Evolutionary conservation across 2,329 filamentous ascomycete genomes (phyloP).

Genomic region (Botrytis medusae): DNA sequence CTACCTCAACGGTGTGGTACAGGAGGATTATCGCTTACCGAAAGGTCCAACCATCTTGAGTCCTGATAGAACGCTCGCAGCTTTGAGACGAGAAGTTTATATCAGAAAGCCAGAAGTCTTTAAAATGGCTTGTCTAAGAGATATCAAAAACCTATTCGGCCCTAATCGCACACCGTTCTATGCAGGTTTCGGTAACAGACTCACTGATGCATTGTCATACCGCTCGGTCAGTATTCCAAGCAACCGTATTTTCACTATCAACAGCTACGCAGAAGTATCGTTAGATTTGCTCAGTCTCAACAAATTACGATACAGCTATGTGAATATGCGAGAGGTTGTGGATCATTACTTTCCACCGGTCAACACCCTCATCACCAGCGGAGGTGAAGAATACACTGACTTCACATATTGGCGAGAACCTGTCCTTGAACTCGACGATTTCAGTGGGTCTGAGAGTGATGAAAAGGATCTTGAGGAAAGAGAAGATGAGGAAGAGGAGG

Average conservation of each 20-base stretch:
- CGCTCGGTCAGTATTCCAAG: conserved; percentile 93
- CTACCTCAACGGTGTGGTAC: conserved; percentile 84
- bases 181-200: conserved; percentile 92
- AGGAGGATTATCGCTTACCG: conserved; percentile 83
- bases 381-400: conserved; percentile 93
- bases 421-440: conserved; percentile 82
- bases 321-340: conserved; percentile 94
- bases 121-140: conserved; percentile 97
- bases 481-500: conserved; percentile 50
- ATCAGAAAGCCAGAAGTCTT: conserved; percentile 96
- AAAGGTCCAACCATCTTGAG: conserved; percentile 92
- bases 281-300: conserved; percentile 87
- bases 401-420: conserved; percentile 94
- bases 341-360: conserved; percentile 98
- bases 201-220: conserved; percentile 95
- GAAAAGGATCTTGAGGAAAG: conserved; percentile 56
- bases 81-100: conserved; percentile 87
- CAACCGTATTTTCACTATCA: conserved; percentile 96
- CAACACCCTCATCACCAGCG: conserved; percentile 79
- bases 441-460: conserved; percentile 76
- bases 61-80: conserved; percentile 92
- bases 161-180: conserved; percentile 82
- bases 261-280: conserved; percentile 93
- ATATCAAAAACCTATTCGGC: conserved; percentile 87
- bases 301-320: conserved; percentile 94